Evolutionary conservation across 163 green algal genomes (phyloP), one percentile per base, ranked within the genome.

Genomic region (Trebouxia gelatinosa): DNA sequence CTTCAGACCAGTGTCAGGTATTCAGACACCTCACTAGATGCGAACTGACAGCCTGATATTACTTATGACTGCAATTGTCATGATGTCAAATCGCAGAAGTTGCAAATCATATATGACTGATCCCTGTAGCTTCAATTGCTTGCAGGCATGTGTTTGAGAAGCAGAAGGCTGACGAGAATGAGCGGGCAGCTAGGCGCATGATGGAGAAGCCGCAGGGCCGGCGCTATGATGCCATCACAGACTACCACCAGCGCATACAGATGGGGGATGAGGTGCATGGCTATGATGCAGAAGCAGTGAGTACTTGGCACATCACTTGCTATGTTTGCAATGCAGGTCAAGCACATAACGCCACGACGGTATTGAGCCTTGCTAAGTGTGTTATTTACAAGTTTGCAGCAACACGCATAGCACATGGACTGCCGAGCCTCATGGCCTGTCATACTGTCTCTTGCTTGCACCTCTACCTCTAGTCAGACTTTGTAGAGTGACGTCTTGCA

Each of bases 141-240:
- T 64, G 26, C 74, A 79, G 74, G 74, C 40, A 79, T 13, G n/a
- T 61, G 2, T 79, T 79, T 72, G 74, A 79, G 37, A 54, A 71
- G 57, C 74, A 79, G 28, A 79, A 79, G 31, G 57, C 57, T 1
- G 35, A 43, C 17, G 74, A 79, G 28, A 79, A 79, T 40, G 57
- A 79, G 57, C 23, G 51, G 16, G 54, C 35, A 37, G 54, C 38
- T 21, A 58, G 58, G 51, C 74, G 58, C 40, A 72, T 79, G 57
- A 71, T 54, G n/a, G 57, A 65, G 23, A 70, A 59, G 29, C 74
- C 74, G 23, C 7, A 16, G 13, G 74, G 74, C 16, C 40, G 37
- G 1, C 35, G 74, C 6, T 57, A 79, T 71, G 74, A 76, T 28
- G 68, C 68, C 40, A 62, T 62, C 68, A 76, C 68, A 13, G 68